phyloP scores from a whole-genome alignment of 2,329 filamentous ascomycete genomes.

The Beauveria varroae region DNA sequence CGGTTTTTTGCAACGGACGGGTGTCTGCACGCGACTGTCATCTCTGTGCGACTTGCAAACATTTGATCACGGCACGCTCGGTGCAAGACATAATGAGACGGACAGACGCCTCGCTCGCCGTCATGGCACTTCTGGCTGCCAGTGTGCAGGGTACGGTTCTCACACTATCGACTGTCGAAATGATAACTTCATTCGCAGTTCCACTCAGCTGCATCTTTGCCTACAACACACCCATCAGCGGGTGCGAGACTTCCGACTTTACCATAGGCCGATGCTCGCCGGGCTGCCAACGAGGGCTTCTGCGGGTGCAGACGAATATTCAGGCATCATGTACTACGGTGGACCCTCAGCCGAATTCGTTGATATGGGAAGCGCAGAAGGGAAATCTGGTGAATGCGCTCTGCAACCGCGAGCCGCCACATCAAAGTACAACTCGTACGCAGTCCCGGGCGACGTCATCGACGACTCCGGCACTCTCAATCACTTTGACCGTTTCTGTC shows the following conservation, averaged over 20 bases:
- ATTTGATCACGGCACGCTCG: not conserved
- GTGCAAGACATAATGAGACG: not conserved
- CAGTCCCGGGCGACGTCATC: not conserved
- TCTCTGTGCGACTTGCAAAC: not conserved
- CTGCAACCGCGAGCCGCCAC: constrained; percentile 17
- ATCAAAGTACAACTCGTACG: not conserved
- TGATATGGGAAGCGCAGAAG: constrained; percentile 29
- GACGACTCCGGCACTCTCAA: not conserved
- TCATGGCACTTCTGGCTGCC: not conserved
- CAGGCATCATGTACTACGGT: constrained; percentile 21
- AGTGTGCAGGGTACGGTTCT: constrained; percentile 2
- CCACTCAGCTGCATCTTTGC: constrained; percentile 31
- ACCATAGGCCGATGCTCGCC: constrained; percentile 28
- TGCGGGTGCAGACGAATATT: constrained; percentile 21
- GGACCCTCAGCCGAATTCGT: constrained; percentile 20
- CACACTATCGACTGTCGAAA: constrained; percentile 33
- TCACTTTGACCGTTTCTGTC: not conserved
- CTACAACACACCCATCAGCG: constrained; percentile 33
- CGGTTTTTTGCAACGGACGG: not conserved
- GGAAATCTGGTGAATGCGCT: constrained; percentile 30
- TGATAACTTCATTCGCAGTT: constrained; percentile 29
- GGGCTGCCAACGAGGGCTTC: constrained; percentile 25
- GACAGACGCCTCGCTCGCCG: not conserved
- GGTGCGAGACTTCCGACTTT: constrained; percentile 32
- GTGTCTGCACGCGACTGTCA: not conserved